Percentiles rank a stretch among this genome's conserved stretches.
Conservation (phyloP, 1,284 basidiomycete genomes). For the Vanrija sp. region DNA sequence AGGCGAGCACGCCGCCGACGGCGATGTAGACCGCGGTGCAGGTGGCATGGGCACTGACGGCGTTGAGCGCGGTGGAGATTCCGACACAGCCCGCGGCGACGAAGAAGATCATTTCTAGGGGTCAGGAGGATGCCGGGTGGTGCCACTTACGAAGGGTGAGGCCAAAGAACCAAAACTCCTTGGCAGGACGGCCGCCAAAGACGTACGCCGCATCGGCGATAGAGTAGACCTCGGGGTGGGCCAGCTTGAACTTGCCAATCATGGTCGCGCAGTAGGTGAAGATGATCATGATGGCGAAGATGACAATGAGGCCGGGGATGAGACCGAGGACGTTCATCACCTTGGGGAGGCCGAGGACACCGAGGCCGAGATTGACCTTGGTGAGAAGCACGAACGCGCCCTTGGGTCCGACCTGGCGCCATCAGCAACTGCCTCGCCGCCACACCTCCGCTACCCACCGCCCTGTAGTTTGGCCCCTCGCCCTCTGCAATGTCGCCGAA, state of each 20-base stretch:
- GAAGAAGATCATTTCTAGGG: too few species aligned
- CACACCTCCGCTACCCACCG: slow-evolving; percentile 15
- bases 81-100: too few species aligned
- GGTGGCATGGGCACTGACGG: slow-evolving; percentile 37
- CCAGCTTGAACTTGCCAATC: slow-evolving; percentile 20
- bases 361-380: slow-evolving; percentile 45
- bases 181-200: background rate
- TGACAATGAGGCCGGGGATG: slow-evolving; percentile 31
- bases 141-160: background rate
- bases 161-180: slow-evolving; percentile 21
- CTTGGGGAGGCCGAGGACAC: slow-evolving; percentile 33
- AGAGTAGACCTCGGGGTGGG: slow-evolving; percentile 17
- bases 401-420: slow-evolving; percentile 12
- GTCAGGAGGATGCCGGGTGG: too few species aligned
- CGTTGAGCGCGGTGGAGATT: slow-evolving; percentile 39
- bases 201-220: slow-evolving; percentile 25
- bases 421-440: background rate
- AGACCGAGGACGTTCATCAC: slow-evolving; percentile 28
- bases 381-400: slow-evolving; percentile 24
- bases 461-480: slow-evolving; percentile 25
- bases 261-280: slow-evolving; percentile 18
- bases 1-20: slow-evolving; percentile 30
- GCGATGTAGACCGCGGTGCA: slow-evolving; percentile 46
- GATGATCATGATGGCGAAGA: slow-evolving; percentile 29
- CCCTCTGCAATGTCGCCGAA: slow-evolving; percentile 23